Conservation (phyloP, 2,329 filamentous ascomycete genomes). For the Dendryphion nanum region DNA sequence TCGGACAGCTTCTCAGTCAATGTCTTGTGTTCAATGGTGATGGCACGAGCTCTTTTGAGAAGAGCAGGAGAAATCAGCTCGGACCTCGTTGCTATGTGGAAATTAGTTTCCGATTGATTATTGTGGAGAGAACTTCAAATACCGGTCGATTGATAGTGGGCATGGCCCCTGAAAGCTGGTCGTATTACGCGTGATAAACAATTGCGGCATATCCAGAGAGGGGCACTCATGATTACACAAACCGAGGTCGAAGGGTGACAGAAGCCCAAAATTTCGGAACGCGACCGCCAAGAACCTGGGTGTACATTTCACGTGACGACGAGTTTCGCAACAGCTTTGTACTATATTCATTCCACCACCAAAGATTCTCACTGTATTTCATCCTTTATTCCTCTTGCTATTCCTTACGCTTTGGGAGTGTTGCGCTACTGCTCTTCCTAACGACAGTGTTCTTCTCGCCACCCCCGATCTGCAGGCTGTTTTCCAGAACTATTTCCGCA, state of each 20-base stretch:
- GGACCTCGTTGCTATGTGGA: slow-evolving; percentile 14
- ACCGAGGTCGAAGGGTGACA: background rate
- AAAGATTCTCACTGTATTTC: too few species aligned
- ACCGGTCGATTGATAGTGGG: slow-evolving; percentile 30
- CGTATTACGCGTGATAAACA: slow-evolving; percentile 44
- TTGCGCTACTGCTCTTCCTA: too few species aligned
- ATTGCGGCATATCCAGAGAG: slow-evolving; percentile 48
- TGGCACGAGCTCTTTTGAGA: slow-evolving; percentile 54
- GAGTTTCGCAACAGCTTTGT: too few species aligned
- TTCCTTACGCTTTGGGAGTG: too few species aligned
- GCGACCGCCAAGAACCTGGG: too few species aligned
- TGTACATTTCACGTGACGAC: too few species aligned
- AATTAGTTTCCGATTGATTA: slow-evolving; percentile 8
- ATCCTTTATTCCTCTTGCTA: too few species aligned
- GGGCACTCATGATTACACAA: slow-evolving; percentile 16
- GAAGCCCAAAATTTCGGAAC: background rate
- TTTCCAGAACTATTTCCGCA: too few species aligned
- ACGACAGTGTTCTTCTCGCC: too few species aligned
- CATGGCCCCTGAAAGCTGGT: slow-evolving; percentile 24
- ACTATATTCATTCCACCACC: too few species aligned
- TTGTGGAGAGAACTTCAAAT: slow-evolving; percentile 2
- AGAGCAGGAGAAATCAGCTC: slow-evolving; percentile 53
- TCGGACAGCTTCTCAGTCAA: slow-evolving; percentile 53
- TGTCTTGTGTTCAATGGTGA: slow-evolving; percentile 56
- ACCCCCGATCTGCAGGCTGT: too few species aligned